Conservation (phyloP, 2,329 filamentous ascomycete species). For the Neofusicoccum umdonicola region DNA sequence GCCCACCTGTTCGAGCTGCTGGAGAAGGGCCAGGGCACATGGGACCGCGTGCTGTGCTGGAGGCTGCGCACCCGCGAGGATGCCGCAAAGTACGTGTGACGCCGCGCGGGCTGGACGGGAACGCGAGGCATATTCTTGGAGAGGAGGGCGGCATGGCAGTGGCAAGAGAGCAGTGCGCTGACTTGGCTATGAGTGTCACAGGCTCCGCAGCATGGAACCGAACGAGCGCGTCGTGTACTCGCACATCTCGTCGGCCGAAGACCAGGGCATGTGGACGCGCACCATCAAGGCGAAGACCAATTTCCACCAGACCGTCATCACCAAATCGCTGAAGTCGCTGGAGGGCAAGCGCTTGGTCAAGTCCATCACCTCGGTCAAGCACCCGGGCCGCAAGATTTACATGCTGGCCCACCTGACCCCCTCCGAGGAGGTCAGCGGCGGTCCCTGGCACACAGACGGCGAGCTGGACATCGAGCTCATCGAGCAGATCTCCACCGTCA, state of each 20-base stretch:
- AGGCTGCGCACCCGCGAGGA: conserved; percentile 34
- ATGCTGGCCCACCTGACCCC: conserved; percentile 84
- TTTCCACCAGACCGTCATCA: conserved; percentile 79
- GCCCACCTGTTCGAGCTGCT: conserved; percentile 38
- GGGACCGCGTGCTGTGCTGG: conserved; percentile 38
- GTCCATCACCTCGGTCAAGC: conserved; percentile 87
- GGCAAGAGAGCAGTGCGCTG: background rate
- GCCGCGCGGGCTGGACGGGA: no score
- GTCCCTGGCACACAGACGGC: conserved; percentile 90
- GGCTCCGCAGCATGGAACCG: conserved; percentile 49
- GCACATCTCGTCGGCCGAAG: conserved; percentile 80
- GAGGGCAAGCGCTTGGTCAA: conserved; percentile 80
- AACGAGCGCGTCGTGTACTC: conserved; percentile 86
- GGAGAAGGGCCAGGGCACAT: conserved; percentile 22
- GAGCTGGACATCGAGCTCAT: conserved; percentile 89
- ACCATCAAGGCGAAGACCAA: conserved; percentile 76
- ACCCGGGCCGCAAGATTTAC: conserved; percentile 91
- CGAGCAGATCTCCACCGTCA: conserved; percentile 65
- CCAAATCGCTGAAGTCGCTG: conserved; percentile 78
- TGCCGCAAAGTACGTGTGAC: conserved; percentile 33
- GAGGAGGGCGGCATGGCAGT: background rate
- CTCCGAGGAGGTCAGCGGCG: conserved; percentile 86
- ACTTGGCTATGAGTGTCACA: conserved; percentile 17
- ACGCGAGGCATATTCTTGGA: no score
- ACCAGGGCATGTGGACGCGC: conserved; percentile 87